A percentile compares a stretch with the other conserved stretches of the same genome.
phyloP scores from a whole-genome alignment of 176 grass and related monocot genomes.

The Panicum miliaceum region DNA sequence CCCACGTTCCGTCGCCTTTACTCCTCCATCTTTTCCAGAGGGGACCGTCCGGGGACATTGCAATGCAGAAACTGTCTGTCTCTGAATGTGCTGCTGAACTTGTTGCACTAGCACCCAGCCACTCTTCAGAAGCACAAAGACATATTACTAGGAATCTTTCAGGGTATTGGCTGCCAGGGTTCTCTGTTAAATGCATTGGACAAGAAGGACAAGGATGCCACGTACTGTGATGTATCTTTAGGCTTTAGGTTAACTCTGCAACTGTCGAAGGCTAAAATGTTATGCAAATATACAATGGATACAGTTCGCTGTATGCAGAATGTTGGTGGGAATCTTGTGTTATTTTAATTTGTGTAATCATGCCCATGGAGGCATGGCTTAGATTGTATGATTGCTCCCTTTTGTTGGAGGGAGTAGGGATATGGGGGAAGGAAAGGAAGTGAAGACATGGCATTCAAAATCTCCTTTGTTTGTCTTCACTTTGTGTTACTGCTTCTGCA shows the following conservation, averaged over 20 bases:
- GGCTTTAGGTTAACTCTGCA: constrained; percentile 22
- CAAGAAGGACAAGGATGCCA: neutral
- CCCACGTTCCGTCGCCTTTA: constrained; percentile 59
- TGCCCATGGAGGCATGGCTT: constrained; percentile 29
- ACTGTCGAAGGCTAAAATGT: constrained; percentile 13
- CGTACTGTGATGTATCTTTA: neutral
- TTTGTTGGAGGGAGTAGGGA: constrained; percentile 7
- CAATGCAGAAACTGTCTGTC: constrained; percentile 13
- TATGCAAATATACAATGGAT: neutral
- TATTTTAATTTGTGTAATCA: constrained; percentile 39
- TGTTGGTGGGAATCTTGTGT: constrained; percentile 42
- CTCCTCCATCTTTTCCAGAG: constrained; percentile 46
- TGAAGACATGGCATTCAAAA: neutral
- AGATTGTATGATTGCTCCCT: constrained; percentile 18
- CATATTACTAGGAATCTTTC: constrained; percentile 23
- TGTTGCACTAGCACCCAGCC: neutral
- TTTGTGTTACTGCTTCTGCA: neutral
- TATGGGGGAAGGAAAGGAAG: neutral
- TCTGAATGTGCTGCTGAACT: constrained; percentile 2
- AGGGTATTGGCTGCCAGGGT: neutral
- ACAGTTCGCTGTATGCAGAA: neutral
- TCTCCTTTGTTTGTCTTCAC: neutral
- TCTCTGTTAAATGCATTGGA: constrained; percentile 13
- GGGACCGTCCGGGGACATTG: constrained; percentile 29
- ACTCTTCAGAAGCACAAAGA: neutral